phyloP scores from a whole-genome alignment of 805 yeast species.

The Wickerhamomyces silvicola region DNA sequence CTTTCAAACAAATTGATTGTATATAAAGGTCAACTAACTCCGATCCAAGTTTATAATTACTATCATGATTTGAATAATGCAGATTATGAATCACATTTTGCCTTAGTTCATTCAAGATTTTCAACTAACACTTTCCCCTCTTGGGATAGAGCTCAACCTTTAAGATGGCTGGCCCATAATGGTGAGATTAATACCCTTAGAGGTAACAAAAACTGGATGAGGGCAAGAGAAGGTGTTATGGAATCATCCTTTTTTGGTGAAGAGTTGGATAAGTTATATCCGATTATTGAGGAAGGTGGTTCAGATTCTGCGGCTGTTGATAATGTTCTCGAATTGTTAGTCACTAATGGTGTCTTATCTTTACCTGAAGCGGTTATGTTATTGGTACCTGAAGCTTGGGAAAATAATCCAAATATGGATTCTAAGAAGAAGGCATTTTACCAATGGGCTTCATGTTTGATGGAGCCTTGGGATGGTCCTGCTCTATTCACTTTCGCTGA shows the following conservation, averaged over 20 bases:
- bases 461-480: conserved; percentile 99
- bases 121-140: conserved; percentile 98
- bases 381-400: conserved; percentile 98
- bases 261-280: conserved; percentile 83
- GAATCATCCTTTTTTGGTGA: conserved; percentile 81
- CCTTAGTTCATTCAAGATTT: conserved; percentile 93
- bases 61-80: conserved; percentile 89
- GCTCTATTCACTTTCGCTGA: conserved; percentile 95
- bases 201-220: conserved; percentile 99
- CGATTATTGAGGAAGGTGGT: conserved; percentile 97
- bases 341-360: conserved; percentile 84
- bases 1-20: conserved; percentile 84
- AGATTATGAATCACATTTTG: conserved; percentile 91
- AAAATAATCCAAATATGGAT: conserved; percentile 79
- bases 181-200: conserved; percentile 97
- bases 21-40: conserved; percentile 96
- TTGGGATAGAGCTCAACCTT: conserved; percentile 99
- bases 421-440: conserved; percentile 90
- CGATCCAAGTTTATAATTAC: conserved; percentile 91
- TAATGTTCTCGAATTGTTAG: conserved; percentile 87
- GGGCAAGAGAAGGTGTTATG: conserved; percentile 98
- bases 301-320: conserved; percentile 98
- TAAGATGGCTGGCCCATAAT: conserved; percentile 95
- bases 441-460: conserved; percentile 98
- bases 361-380: conserved; percentile 97